Base-by-base conservation (phyloP, 31 red algal species). In the Bonnemaisonia californica region DNA sequence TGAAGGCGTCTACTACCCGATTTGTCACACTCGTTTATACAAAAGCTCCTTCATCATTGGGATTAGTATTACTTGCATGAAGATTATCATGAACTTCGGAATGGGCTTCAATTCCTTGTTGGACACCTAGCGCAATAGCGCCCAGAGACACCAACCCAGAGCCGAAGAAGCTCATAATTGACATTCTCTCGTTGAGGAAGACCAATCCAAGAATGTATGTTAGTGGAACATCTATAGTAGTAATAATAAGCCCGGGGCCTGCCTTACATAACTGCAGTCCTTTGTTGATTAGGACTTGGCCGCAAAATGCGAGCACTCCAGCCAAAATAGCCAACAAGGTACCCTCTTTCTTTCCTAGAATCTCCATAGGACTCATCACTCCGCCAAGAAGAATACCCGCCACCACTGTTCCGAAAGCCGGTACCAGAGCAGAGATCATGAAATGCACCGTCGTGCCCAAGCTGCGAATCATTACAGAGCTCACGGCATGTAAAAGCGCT, bases 331-430 rank as follows among this genome's bases (percentile, higher is more conserved):
- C n/a, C n/a, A n/a, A n/a, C n/a, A n/a, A n/a, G n/a, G n/a, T n/a
- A n/a, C n/a, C n/a, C n/a, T n/a, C 37, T 3, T 51, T 48, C 31
- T 75, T 84, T 4, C 41, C 54, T 0, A 37, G 23, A 19, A 84
- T 48, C 1, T 40, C 67, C 12, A n/a, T 54, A 3, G 70, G 33
- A 22, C 32, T 69, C 30, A 63, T 59, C 16, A 8, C 39, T 35
- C 81, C 81, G 11, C 81, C 81, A 48, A 62, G 28, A 0, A 68
- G 24, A 4, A 69, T 57, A 23, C 48, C 16, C 27, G 60, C 18
- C 22, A 47, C 67, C 31, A 74, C 42, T 2, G 67, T 58, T 8
- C 54, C 67, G 12, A 69, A 68, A 18, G 55, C 74, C 2, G 62
- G 5, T 7, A 57, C 54, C 24, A 78, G 42, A 0, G 58, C 47